These are phyloP conservation scores for Brassica napus DNA, from an alignment of 345 rosid species.

Conservation along the genomic window DNA sequence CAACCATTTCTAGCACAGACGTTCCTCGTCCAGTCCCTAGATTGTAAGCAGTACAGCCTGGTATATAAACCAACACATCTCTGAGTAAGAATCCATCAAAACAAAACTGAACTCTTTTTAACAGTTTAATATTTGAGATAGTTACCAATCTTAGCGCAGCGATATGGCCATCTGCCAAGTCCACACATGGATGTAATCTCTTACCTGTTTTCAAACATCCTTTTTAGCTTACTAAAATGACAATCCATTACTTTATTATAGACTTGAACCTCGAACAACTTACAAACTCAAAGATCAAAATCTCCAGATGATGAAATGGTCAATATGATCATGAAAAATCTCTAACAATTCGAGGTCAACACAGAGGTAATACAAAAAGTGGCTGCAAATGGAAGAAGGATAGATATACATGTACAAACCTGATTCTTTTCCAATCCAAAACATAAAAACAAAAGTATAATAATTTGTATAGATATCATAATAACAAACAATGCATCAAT, in stretches of 20 bases:
- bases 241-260: neutral
- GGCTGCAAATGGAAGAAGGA: too few species aligned
- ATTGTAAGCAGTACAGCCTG: constrained; percentile 80
- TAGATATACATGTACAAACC: too few species aligned
- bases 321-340: too few species aligned
- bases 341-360: too few species aligned
- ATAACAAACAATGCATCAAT: too few species aligned
- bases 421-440: too few species aligned
- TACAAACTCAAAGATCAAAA: too few species aligned
- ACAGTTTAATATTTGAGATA: neutral
- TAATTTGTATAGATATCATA: too few species aligned
- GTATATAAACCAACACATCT: constrained; percentile 12
- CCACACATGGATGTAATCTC: constrained; percentile 96
- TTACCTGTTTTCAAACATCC: constrained; percentile 51
- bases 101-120: neutral
- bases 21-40: constrained; percentile 81
- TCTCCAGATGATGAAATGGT: too few species aligned
- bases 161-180: constrained; percentile 90
- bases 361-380: too few species aligned
- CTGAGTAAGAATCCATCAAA: constrained; percentile 1
- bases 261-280: too few species aligned
- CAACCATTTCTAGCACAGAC: constrained; percentile 88
- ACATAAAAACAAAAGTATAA: too few species aligned
- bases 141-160: constrained; percentile 76
- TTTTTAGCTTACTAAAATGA: neutral